Conservation (phyloP, 495 filamentous ascomycete species). For the Xylaria acuta region DNA sequence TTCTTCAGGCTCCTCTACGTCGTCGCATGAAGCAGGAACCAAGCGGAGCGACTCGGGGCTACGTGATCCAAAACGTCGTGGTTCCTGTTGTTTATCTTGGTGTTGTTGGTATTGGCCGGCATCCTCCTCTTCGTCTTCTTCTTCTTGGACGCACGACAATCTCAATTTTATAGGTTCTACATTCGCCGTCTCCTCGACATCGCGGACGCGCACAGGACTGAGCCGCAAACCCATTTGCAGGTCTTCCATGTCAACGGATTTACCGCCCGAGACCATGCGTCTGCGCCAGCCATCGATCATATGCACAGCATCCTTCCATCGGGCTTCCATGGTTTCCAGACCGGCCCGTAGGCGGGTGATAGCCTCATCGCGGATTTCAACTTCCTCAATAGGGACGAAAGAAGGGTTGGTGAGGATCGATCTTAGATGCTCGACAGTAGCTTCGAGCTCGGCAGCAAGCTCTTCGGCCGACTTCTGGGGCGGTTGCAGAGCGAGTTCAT, state of each 20-base stretch:
- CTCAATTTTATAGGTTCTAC: constrained; percentile 40
- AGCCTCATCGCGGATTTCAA: constrained; percentile 87
- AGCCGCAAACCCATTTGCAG: constrained; percentile 76
- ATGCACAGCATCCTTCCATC: constrained; percentile 87
- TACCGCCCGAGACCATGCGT: constrained; percentile 77
- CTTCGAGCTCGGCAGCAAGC: constrained; percentile 73
- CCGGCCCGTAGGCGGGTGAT: constrained; percentile 80
- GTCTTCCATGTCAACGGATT: constrained; percentile 83
- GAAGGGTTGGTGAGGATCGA: constrained; percentile 90
- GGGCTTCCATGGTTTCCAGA: constrained; percentile 87
- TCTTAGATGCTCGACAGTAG: constrained; percentile 77
- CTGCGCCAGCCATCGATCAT: constrained; percentile 95
- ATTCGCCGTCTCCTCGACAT: constrained; percentile 55
- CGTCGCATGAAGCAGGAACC: constrained; percentile 40
- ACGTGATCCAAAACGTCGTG: constrained; percentile 23
- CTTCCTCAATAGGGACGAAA: constrained; percentile 94
- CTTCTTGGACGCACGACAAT: constrained; percentile 46
- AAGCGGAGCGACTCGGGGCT: constrained; percentile 43
- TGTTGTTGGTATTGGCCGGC: constrained; percentile 11
- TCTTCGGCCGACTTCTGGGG: constrained; percentile 68
- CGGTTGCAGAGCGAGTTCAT: constrained; percentile 54
- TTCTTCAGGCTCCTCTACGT: constrained; percentile 27
- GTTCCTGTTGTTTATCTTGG: constrained; percentile 37
- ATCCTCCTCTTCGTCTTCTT: constrained; percentile 41
- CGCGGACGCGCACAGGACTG: constrained; percentile 62